phyloP scores from a whole-genome alignment of 73 alveolate species.

The Paramecium sonneborni region DNA sequence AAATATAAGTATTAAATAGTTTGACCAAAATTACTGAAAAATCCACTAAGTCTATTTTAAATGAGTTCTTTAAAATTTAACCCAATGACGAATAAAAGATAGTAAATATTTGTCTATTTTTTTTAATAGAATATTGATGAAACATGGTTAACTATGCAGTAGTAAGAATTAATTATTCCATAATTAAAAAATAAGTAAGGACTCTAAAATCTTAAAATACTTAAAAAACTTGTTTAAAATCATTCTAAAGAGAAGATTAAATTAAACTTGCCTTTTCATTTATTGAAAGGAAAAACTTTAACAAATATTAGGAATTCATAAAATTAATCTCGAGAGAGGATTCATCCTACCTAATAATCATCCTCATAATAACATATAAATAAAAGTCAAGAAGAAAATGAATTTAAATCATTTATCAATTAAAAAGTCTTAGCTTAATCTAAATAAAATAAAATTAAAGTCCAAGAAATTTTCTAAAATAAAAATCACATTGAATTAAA shows the following conservation, averaged over 20 bases:
- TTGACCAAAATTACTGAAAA: not conserved
- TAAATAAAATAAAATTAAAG: not conserved
- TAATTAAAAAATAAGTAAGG: not conserved
- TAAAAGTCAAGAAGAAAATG: not conserved
- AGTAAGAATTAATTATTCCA: not conserved
- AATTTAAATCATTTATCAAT: not conserved
- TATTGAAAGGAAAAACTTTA: not conserved
- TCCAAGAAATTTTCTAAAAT: not conserved
- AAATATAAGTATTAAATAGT: not conserved
- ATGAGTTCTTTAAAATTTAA: not conserved
- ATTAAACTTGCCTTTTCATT: not conserved
- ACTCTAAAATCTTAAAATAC: not conserved
- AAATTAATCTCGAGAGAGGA: not conserved
- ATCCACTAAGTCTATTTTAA: not conserved
- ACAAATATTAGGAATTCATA: not conserved
- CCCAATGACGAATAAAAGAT: not conserved
- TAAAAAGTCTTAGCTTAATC: not conserved
- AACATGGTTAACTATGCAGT: slow-evolving; percentile 34
- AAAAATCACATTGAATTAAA: not conserved
- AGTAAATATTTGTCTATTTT: not conserved
- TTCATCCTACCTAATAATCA: not conserved
- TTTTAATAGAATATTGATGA: slow-evolving; percentile 25
- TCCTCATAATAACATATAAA: not conserved
- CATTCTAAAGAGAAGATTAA: not conserved
- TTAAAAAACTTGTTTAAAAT: not conserved